Conservation (phyloP, 805 yeast genomes). For the Nakazawaea sp. region DNA sequence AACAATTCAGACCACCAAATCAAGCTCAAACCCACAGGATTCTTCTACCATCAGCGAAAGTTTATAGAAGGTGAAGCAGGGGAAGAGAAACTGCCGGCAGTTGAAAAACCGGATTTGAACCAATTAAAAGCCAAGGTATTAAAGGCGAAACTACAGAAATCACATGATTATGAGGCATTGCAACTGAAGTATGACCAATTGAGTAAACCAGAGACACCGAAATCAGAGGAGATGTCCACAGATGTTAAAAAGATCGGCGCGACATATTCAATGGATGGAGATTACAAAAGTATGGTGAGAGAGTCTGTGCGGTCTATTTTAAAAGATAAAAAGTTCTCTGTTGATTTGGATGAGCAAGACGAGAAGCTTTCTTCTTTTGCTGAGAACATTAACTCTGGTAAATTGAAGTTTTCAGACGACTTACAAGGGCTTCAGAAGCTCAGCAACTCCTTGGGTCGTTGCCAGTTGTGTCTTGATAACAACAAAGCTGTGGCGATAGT, state of each 20-base stretch:
- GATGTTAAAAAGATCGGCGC: conserved; percentile 29
- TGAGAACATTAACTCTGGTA: conserved; percentile 19
- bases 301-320: conserved; percentile 28
- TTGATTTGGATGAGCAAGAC: conserved; percentile 36
- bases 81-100: background rate
- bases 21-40: conserved; percentile 20
- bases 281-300: conserved; percentile 13
- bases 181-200: conserved; percentile 18
- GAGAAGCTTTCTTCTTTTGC: conserved; percentile 33
- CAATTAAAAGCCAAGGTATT: conserved; percentile 24
- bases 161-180: conserved; percentile 17
- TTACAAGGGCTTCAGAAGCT: conserved; percentile 20
- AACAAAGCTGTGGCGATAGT: conserved; percentile 22
- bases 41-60: conserved; percentile 16
- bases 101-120: conserved; percentile 17
- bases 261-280: conserved; percentile 13
- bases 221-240: background rate
- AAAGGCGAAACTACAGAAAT: conserved; percentile 25
- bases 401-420: conserved; percentile 22
- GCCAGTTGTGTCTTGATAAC: conserved; percentile 29
- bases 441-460: conserved; percentile 24
- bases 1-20: conserved; percentile 5
- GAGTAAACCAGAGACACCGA: background rate
- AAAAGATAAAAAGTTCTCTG: conserved; percentile 27
- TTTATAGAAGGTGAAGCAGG: conserved; percentile 8